phyloP scores from a whole-genome alignment of 2,329 filamentous ascomycete species.

The Ascochyta clinopodiicola region DNA sequence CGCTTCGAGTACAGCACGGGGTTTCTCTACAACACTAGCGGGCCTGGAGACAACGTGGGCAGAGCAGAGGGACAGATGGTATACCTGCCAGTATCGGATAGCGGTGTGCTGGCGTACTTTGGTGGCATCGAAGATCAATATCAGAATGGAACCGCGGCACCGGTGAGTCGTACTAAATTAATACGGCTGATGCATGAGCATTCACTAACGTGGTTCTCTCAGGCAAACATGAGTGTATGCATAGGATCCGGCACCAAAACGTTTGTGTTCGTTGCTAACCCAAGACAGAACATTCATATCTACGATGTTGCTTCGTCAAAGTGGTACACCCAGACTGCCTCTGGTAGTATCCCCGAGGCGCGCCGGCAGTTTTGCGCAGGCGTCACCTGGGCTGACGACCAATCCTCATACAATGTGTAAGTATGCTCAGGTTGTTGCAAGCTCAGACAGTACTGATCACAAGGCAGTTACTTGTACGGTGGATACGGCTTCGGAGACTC shows the following conservation, averaged over 20 bases:
- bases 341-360: conserved; percentile 59
- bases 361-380: conserved; percentile 68
- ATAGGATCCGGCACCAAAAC: not conserved
- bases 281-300: conserved; percentile 58
- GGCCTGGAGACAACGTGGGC: conserved; percentile 60
- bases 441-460: not conserved
- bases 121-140: conserved; percentile 62
- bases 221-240: conserved; percentile 48
- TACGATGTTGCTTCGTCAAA: conserved; percentile 66
- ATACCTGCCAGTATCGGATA: conserved; percentile 66
- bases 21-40: conserved; percentile 60
- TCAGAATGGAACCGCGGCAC: conserved; percentile 56
- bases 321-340: conserved; percentile 67
- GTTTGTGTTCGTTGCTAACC: not conserved
- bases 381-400: conserved; percentile 64
- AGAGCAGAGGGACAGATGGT: conserved; percentile 67
- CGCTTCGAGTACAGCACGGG: conserved; percentile 63
- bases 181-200: not conserved
- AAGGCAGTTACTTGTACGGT: conserved; percentile 65
- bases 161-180: conserved; percentile 19
- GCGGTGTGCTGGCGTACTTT: conserved; percentile 67
- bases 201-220: not conserved
- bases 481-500: conserved; percentile 59
- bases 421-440: not conserved
- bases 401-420: conserved; percentile 70